Conservation (phyloP, 1,284 basidiomycete species). For the Ganoderma sinense region DNA sequence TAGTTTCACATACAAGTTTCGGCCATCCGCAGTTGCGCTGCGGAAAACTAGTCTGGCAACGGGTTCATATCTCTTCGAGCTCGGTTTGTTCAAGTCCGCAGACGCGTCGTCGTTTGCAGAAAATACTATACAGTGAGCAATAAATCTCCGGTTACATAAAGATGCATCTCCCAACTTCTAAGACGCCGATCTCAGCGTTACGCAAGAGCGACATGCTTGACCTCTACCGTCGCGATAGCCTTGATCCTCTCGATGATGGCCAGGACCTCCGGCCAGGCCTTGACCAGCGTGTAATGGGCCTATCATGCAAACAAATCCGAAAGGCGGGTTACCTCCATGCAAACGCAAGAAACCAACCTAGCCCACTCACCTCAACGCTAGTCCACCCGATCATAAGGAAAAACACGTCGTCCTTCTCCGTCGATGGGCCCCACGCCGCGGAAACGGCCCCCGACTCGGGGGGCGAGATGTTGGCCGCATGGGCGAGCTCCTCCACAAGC, state of each 20-base stretch:
- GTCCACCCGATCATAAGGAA: conserved; percentile 33
- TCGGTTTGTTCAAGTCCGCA: neutral
- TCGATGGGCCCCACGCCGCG: conserved; percentile 31
- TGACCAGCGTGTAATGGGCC: conserved; percentile 29
- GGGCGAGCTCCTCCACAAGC: conserved; percentile 21
- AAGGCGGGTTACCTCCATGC: neutral
- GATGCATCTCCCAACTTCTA: neutral
- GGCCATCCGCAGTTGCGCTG: neutral
- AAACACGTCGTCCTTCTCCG: conserved; percentile 27
- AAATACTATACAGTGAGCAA: neutral
- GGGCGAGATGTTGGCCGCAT: conserved; percentile 13
- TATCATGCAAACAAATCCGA: conserved; percentile 2
- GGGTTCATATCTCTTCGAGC: neutral
- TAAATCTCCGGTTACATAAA: neutral
- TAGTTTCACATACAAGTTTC: neutral
- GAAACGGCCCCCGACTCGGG: conserved; percentile 21
- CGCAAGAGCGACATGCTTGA: conserved; percentile 18
- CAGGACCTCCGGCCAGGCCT: neutral
- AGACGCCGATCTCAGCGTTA: neutral
- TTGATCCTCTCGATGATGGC: conserved; percentile 8
- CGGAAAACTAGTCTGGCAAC: neutral
- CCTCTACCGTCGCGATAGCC: conserved; percentile 5
- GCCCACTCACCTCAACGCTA: conserved; percentile 30
- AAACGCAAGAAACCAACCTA: neutral
- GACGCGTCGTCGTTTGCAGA: neutral